Evolutionary conservation across 352 stramenopile genomes (phyloP), one percentile per base, ranked within the genome.

Genomic region (Salisapilia sapeloensis): DNA sequence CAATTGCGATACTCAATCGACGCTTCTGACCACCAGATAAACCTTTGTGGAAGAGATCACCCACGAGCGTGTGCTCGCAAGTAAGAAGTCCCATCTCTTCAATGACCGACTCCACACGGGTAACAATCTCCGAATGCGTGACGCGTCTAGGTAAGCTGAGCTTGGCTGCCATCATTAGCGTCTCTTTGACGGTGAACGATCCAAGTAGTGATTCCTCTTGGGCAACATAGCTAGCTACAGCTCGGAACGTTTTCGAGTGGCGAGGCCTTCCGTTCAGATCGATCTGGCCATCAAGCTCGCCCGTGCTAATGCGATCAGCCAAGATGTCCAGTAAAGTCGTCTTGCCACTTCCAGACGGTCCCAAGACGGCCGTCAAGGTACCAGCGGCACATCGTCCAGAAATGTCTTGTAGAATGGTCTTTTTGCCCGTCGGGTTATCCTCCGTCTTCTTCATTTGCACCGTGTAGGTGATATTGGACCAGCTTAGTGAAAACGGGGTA

Each of bases 11-110:
- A 12, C 46, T 65, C 3, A 93, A 51, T 14, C 79, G 58, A 2
- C 69, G 50, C 28, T 86, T 83, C 29, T 92, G 74, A 34, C 76
- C 79, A 14, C 71, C 74, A 5, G 50, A 75, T 6, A 92, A 44
- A 6, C 77, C 77, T 33, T 82, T 72, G 21, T 54, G 46, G 40
- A 85, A 86, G 17, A 83, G 53, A 39, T 79, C 70, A 18, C 76
- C 72, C 1, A 89, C 70, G 25, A 81, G 29, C 10, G 71, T 87
- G 35, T 71, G 7, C 1, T 36, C n/a, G 24, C 54, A 70, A 18
- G 28, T 44, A 0, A 25, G 39, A 1, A 82, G 49, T 3, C 66
- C 60, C 56, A 84, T 66, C 14, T 56, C 65, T n/a, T 67, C 46
- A n/a, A 84, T 36, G 13, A 81, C 53, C 2, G 38, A 30, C 3